Conservation (phyloP, 352 stramenopile species). For the Pythium brachiatum region DNA sequence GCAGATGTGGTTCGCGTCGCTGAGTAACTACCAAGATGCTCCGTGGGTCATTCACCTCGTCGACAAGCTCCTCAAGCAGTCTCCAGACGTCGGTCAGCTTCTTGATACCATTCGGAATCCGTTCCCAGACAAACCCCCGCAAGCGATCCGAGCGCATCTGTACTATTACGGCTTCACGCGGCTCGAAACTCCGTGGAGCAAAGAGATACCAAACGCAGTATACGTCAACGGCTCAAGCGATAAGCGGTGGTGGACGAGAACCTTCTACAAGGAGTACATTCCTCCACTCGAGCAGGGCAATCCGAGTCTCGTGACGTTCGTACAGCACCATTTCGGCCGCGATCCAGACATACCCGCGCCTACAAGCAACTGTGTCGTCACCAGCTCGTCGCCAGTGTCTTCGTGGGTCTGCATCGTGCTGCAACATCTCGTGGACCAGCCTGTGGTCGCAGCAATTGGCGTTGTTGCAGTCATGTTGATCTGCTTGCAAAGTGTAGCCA, state of each 20-base stretch:
- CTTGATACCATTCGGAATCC: conserved; percentile 58
- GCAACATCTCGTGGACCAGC: conserved; percentile 8
- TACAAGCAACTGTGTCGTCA: background rate
- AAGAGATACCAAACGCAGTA: conserved; percentile 26
- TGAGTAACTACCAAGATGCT: conserved; percentile 74
- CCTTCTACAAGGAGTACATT: conserved; percentile 38
- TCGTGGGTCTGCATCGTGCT: conserved; percentile 16
- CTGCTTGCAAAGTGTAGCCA: conserved; percentile 14
- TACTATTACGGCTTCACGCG: conserved; percentile 90
- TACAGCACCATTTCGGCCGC: conserved; percentile 35
- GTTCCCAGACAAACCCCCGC: conserved; percentile 39
- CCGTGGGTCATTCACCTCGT: conserved; percentile 88
- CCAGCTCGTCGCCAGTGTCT: background rate
- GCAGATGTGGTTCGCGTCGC: conserved; percentile 92
- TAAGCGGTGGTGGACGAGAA: conserved; percentile 47
- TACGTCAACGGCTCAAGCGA: conserved; percentile 29
- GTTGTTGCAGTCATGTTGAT: background rate
- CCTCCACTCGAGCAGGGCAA: conserved; percentile 43
- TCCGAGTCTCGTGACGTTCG: conserved; percentile 40
- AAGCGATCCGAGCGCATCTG: conserved; percentile 53
- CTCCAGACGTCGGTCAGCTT: conserved; percentile 54
- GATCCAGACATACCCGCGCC: background rate
- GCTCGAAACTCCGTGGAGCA: conserved; percentile 58
- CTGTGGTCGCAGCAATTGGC: background rate
- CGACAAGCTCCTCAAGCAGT: conserved; percentile 74